Conservation (phyloP, 306 rosid genomes). For the Lablab purpureus region DNA sequence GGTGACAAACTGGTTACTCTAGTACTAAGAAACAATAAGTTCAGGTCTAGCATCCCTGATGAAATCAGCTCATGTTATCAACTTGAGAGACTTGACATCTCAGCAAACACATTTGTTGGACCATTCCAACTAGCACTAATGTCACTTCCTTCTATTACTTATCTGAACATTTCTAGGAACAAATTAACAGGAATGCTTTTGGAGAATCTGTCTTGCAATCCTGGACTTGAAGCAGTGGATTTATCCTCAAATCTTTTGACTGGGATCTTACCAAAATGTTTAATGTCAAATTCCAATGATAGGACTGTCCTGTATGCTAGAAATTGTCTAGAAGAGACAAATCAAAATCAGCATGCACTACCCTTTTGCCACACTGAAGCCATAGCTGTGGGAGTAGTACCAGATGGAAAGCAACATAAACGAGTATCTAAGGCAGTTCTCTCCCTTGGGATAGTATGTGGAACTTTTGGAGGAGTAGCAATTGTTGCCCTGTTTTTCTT, state of each 20-base stretch:
- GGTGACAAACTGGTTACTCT: slow-evolving; percentile 77
- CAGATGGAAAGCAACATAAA: slow-evolving; percentile 61
- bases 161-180: slow-evolving; percentile 79
- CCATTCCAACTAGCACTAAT: slow-evolving; percentile 69
- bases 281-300: slow-evolving; percentile 53
- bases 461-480: slow-evolving; percentile 58
- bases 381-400: slow-evolving; percentile 84
- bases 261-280: slow-evolving; percentile 77
- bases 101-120: slow-evolving; percentile 77
- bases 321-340: slow-evolving; percentile 68
- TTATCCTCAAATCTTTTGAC: slow-evolving; percentile 84
- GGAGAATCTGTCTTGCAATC: slow-evolving; percentile 72
- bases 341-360: slow-evolving; percentile 63
- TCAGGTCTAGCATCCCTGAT: slow-evolving; percentile 76
- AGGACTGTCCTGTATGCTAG: slow-evolving; percentile 57
- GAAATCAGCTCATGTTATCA: slow-evolving; percentile 68
- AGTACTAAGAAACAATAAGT: slow-evolving; percentile 72
- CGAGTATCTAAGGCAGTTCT: slow-evolving; percentile 56
- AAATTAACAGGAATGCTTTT: slow-evolving; percentile 81
- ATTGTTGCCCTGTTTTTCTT: slow-evolving; percentile 56
- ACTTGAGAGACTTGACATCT: slow-evolving; percentile 70
- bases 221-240: slow-evolving; percentile 70
- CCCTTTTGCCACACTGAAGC: slow-evolving; percentile 86
- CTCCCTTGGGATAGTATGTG: slow-evolving; percentile 59
- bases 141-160: slow-evolving; percentile 76